Evolutionary conservation across 371 early-diverging fungal species (phyloP).

Genomic region (Cokeromyces recurvatus): DNA sequence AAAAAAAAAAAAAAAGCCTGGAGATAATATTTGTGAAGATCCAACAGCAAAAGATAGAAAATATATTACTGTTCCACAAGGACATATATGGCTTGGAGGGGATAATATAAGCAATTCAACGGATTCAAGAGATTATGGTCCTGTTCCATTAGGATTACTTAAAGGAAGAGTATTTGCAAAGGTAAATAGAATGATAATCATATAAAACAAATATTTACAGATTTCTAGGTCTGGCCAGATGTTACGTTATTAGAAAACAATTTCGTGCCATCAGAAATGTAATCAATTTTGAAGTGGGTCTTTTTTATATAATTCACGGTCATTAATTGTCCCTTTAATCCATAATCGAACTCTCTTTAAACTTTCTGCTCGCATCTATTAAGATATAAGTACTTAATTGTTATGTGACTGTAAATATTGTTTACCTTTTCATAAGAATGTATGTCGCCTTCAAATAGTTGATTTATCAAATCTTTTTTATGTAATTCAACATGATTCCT

Average conservation of each 20-base stretch:
- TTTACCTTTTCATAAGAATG: slow-evolving; percentile 7
- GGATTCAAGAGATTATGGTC: slow-evolving; percentile 81
- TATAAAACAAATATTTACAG: slow-evolving; percentile 1
- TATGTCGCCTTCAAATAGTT: neutral
- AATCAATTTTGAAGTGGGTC: neutral
- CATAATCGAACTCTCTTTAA: slow-evolving; percentile 15
- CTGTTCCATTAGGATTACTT: slow-evolving; percentile 77
- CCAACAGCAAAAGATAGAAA: slow-evolving; percentile 53
- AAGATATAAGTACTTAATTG: neutral
- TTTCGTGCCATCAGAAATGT: slow-evolving; percentile 12
- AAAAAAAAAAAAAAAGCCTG: slow-evolving; percentile 45
- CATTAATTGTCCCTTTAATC: slow-evolving; percentile 17
- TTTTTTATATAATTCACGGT: slow-evolving; percentile 9
- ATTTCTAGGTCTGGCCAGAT: slow-evolving; percentile 35
- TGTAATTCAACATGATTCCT: slow-evolving; percentile 14
- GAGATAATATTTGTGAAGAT: slow-evolving; percentile 66
- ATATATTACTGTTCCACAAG: slow-evolving; percentile 58
- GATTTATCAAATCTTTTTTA: slow-evolving; percentile 1
- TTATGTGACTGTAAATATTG: no score
- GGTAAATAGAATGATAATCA: slow-evolving; percentile 24
- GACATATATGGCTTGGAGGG: slow-evolving; percentile 72
- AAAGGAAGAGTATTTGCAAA: slow-evolving; percentile 70
- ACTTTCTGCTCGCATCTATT: slow-evolving; percentile 4
- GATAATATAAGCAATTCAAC: slow-evolving; percentile 80
- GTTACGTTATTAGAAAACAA: slow-evolving; percentile 19